Conservation (phyloP, 2,329 filamentous ascomycete species). For the Aspergillus sp. region DNA sequence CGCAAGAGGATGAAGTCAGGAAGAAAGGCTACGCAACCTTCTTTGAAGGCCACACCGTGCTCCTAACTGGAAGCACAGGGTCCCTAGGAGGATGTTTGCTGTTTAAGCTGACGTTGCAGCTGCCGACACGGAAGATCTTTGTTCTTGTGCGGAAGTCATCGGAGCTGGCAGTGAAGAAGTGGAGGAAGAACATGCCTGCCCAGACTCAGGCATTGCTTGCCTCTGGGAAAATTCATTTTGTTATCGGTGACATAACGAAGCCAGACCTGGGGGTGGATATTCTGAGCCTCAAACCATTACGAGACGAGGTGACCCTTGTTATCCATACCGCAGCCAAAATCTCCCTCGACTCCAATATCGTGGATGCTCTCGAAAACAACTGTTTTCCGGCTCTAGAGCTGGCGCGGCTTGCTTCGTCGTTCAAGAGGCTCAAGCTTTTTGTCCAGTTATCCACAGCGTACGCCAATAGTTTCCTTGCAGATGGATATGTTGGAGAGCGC, state of each 20-base stretch:
- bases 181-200: slow-evolving; percentile 29
- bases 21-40: slow-evolving; percentile 26
- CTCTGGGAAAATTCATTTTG: slow-evolving; percentile 28
- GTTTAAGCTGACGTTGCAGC: slow-evolving; percentile 33
- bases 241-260: slow-evolving; percentile 29
- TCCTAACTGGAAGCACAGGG: slow-evolving; percentile 33
- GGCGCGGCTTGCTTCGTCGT: slow-evolving; percentile 26
- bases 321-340: slow-evolving; percentile 37
- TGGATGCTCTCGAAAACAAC: slow-evolving; percentile 31
- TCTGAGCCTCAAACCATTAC: slow-evolving; percentile 17
- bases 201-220: slow-evolving; percentile 27
- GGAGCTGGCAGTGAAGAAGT: slow-evolving; percentile 27
- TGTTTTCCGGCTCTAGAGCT: slow-evolving; percentile 32
- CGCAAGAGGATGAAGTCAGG: slow-evolving; percentile 20
- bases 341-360: slow-evolving; percentile 26
- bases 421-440: slow-evolving; percentile 29
- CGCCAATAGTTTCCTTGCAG: slow-evolving; percentile 32
- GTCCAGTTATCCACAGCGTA: slow-evolving; percentile 34
- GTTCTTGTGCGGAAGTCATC: slow-evolving; percentile 27
- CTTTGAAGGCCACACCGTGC: slow-evolving; percentile 28
- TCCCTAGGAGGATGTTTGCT: slow-evolving; percentile 35
- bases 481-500: slow-evolving; percentile 29
- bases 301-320: slow-evolving; percentile 31
- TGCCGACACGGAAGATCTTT: slow-evolving; percentile 33
- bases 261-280: slow-evolving; percentile 26